Conservation (phyloP, 1,139 yeast genomes). For the Taphrina communis region DNA sequence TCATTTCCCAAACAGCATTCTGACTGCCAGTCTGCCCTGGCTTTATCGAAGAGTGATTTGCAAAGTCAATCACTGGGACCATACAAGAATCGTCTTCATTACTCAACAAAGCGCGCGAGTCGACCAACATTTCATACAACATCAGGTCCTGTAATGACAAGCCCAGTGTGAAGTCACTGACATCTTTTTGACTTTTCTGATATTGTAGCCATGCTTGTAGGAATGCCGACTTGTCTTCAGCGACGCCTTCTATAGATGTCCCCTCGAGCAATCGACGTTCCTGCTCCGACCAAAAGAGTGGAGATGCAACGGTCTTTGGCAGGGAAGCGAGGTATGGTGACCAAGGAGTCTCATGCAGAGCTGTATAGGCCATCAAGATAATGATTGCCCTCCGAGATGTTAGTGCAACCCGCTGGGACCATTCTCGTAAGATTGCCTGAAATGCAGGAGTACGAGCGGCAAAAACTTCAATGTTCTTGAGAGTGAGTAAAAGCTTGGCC, state of each 20-base stretch:
- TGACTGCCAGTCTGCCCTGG: slow-evolving; percentile 7
- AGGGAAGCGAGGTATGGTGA: slow-evolving; percentile 16
- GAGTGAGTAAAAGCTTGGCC: slow-evolving; percentile 2
- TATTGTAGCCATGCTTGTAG: slow-evolving; percentile 24
- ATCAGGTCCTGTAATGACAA: background rate
- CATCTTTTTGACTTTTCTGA: background rate
- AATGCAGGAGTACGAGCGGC: background rate
- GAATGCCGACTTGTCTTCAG: slow-evolving; percentile 22
- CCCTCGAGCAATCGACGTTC: slow-evolving; percentile 14
- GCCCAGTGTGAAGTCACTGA: slow-evolving; percentile 16
- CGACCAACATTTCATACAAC: slow-evolving; percentile 21
- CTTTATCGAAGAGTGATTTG: slow-evolving; percentile 19
- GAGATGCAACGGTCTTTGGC: slow-evolving; percentile 5
- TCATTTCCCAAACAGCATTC: slow-evolving; percentile 22
- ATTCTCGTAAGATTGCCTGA: background rate
- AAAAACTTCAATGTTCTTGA: slow-evolving; percentile 1
- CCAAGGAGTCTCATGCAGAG: slow-evolving; percentile 18
- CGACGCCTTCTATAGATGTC: slow-evolving; percentile 19
- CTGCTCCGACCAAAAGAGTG: slow-evolving; percentile 10
- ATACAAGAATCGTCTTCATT: slow-evolving; percentile 28
- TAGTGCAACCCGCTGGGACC: slow-evolving; percentile 10
- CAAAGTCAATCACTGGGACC: slow-evolving; percentile 31
- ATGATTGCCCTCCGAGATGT: slow-evolving; percentile 23
- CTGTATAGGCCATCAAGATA: slow-evolving; percentile 17
- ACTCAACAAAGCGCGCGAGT: slow-evolving; percentile 24